phyloP scores from a whole-genome alignment of 192 early-diverging fungal genomes.

The Coemansia sp. region DNA sequence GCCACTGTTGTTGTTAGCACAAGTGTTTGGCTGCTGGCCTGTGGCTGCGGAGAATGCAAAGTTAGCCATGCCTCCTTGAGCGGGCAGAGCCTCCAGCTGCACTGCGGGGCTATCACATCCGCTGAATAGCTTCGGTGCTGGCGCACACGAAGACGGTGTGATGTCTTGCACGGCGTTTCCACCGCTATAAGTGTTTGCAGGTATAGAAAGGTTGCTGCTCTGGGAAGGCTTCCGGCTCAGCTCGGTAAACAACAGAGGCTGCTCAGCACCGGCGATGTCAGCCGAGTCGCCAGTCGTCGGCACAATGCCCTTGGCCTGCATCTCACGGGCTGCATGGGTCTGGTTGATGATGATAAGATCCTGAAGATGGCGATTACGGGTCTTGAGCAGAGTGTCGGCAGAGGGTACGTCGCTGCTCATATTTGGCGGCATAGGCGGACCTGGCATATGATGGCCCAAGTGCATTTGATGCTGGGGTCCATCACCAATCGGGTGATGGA shows the following conservation, averaged over 20 bases:
- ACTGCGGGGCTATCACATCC: neutral
- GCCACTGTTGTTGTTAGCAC: neutral
- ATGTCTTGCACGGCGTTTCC: neutral
- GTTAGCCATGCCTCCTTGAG: neutral
- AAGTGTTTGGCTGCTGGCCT: neutral
- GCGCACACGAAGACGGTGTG: neutral
- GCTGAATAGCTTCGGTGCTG: neutral
- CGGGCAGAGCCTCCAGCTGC: neutral
- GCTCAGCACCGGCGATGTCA: neutral
- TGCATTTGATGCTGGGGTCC: neutral
- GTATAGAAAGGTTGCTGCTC: neutral
- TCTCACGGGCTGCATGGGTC: slow-evolving; percentile 37
- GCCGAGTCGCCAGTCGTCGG: neutral
- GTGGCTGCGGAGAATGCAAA: neutral
- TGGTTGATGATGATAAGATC: slow-evolving; percentile 48
- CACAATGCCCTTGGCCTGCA: slow-evolving; percentile 3
- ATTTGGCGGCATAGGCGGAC: neutral
- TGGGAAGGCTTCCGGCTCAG: neutral
- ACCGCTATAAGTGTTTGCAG: neutral
- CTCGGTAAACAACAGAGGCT: slow-evolving; percentile 27
- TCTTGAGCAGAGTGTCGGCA: slow-evolving; percentile 30
- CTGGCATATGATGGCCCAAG: neutral
- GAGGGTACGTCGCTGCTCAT: slow-evolving; percentile 15
- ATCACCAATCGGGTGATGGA: neutral
- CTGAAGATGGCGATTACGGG: slow-evolving; percentile 42